phyloP scores from a whole-genome alignment of 2,329 filamentous ascomycete genomes.

The Fusarium anguioides region DNA sequence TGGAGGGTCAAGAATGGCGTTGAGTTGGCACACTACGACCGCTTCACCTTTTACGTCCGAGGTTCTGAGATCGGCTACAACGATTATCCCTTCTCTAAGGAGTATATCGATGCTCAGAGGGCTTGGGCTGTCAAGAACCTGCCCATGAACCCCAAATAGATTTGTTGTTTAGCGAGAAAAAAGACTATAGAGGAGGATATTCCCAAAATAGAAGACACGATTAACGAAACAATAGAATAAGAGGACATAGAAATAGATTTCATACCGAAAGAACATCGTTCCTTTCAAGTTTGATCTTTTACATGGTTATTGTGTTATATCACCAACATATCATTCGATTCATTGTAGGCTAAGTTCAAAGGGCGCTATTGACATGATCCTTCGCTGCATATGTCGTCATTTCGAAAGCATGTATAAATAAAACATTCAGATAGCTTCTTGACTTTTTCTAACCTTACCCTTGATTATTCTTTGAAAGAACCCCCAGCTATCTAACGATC shows the following conservation, averaged over 20 bases:
- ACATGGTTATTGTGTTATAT: too few species aligned
- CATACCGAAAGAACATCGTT: not conserved
- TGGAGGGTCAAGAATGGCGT: conserved; percentile 42
- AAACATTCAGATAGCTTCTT: not conserved
- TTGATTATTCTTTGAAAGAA: too few species aligned
- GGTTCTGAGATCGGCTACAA: conserved; percentile 35
- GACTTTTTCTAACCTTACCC: too few species aligned
- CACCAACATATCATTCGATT: too few species aligned
- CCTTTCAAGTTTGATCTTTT: not conserved
- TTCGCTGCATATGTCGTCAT: not conserved
- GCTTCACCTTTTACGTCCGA: conserved; percentile 41
- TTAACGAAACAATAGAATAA: not conserved
- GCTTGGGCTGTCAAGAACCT: conserved; percentile 18
- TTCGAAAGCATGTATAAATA: not conserved
- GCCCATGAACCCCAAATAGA: conserved; percentile 7
- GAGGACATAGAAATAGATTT: not conserved
- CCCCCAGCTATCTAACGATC: too few species aligned
- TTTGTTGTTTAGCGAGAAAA: too few species aligned
- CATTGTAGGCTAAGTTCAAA: not conserved
- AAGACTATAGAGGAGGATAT: too few species aligned
- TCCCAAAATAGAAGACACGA: not conserved
- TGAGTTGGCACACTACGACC: conserved; percentile 41
- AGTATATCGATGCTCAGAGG: conserved; percentile 17
- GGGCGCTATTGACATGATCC: conserved; percentile 5
- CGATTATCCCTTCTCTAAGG: conserved; percentile 35